phyloP scores from a whole-genome alignment of 2,329 filamentous ascomycete species.

The Cercospora janseana region DNA sequence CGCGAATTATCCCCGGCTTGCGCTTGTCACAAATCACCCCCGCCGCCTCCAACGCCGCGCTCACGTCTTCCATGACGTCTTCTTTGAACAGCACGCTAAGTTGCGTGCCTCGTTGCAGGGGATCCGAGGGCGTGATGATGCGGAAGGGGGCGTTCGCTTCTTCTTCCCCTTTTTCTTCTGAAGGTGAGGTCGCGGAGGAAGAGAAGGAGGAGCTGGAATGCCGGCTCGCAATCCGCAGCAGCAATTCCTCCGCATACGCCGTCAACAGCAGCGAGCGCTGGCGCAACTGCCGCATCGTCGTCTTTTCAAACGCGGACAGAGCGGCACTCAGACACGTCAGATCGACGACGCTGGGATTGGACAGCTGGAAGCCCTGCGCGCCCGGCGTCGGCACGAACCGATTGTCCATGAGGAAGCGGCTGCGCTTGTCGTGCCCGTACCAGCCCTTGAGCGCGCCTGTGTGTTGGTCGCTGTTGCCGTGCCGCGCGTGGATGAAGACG shows the following conservation, averaged over 20 bases:
- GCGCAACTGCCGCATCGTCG: constrained; percentile 66
- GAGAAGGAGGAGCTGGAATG: too few relatives aligned
- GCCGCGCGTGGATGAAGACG: constrained; percentile 73
- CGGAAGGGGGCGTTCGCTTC: constrained; percentile 37
- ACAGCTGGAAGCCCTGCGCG: constrained; percentile 78
- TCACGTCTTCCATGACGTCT: constrained; percentile 68
- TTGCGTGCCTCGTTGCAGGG: constrained; percentile 69
- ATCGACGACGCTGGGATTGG: constrained; percentile 77
- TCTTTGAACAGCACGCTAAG: constrained; percentile 68
- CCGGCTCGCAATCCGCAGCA: constrained; percentile 43
- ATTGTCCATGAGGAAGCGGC: constrained; percentile 80
- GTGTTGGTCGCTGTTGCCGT: constrained; percentile 55
- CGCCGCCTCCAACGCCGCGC: constrained; percentile 60
- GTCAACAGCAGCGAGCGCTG: constrained; percentile 71
- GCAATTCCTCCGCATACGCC: constrained; percentile 69
- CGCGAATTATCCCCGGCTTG: constrained; percentile 78
- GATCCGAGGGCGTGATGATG: constrained; percentile 67
- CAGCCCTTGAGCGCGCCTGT: constrained; percentile 65
- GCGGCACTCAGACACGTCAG: constrained; percentile 69
- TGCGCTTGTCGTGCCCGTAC: constrained; percentile 78
- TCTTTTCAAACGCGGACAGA: constrained; percentile 69
- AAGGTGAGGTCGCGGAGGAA: too few relatives aligned
- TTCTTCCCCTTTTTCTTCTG: constrained; percentile 21
- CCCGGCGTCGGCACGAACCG: constrained; percentile 73
- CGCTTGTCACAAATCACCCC: constrained; percentile 79